Evolutionary conservation across 352 stramenopile genomes (phyloP).

Genomic region (Discostella stelligera): DNA sequence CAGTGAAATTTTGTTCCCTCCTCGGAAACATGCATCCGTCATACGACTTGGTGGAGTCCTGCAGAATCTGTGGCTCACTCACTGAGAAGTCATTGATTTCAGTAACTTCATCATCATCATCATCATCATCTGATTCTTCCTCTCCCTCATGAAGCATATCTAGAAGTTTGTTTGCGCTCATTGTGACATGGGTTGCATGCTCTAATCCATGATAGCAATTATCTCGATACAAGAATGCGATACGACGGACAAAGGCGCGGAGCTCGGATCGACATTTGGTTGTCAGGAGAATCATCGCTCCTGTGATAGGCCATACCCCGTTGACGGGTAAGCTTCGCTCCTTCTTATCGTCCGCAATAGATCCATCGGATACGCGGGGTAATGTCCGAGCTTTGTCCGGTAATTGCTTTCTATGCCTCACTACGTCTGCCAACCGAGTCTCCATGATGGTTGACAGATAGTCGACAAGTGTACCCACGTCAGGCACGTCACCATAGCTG

Average conservation of each 20-base stretch:
- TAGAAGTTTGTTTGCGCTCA: conserved; percentile 74
- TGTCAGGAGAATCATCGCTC: conserved; percentile 27
- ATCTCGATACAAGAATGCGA: conserved; percentile 58
- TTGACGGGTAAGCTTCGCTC: not conserved
- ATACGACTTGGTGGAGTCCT: not conserved
- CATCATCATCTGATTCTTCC: conserved; percentile 14
- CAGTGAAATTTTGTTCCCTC: not conserved
- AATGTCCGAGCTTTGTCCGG: not conserved
- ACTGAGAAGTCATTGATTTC: conserved; percentile 18
- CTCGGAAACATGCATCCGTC: not conserved
- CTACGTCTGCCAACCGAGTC: conserved; percentile 36
- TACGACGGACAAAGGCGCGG: conserved; percentile 44
- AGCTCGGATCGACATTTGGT: conserved; percentile 41
- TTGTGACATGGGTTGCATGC: conserved; percentile 77
- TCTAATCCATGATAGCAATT: conserved; percentile 73
- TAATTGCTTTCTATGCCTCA: conserved; percentile 25
- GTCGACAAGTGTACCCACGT: conserved; percentile 27
- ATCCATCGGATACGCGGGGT: not conserved
- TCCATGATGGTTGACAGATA: conserved; percentile 40
- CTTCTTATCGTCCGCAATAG: not conserved
- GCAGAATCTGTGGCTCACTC: conserved; percentile 5
- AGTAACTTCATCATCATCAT: not conserved
- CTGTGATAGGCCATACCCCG: not conserved
- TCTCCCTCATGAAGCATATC: conserved; percentile 56
- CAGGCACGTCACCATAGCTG: conserved; percentile 6